Percentiles rank a stretch among this genome's conserved stretches.
Evolutionary conservation across 2,329 filamentous ascomycete species (phyloP).

Genomic region (Geosmithia morbida): DNA sequence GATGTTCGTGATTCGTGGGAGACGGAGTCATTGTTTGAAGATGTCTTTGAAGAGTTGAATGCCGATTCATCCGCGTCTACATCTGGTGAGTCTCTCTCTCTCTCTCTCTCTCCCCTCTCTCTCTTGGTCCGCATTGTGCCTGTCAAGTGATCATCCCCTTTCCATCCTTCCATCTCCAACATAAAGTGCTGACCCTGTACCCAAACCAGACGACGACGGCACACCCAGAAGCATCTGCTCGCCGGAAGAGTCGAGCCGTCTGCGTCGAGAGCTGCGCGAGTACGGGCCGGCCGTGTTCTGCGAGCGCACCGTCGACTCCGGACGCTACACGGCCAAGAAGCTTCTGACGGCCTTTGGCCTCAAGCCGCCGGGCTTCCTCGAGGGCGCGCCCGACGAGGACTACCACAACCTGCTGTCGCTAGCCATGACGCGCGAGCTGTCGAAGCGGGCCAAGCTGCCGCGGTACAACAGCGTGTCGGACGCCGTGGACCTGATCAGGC

Average conservation of each 20-base stretch:
- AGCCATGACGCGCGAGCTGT: slow-evolving; percentile 66
- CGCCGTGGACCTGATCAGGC: slow-evolving; percentile 61
- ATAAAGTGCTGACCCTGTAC: not conserved
- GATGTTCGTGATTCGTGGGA: slow-evolving; percentile 45
- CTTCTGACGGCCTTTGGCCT: slow-evolving; percentile 79
- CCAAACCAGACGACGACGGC: not conserved
- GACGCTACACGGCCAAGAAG: slow-evolving; percentile 63
- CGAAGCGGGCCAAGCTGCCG: slow-evolving; percentile 64
- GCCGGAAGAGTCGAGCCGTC: slow-evolving; percentile 51
- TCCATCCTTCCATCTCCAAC: too few relatives aligned
- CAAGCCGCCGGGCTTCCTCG: slow-evolving; percentile 56
- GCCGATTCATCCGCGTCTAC: slow-evolving; percentile 20
- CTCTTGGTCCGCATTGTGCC: not conserved
- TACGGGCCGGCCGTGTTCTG: slow-evolving; percentile 71
- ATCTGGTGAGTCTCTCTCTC: slow-evolving; percentile 21
- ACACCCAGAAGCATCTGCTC: slow-evolving; percentile 28
- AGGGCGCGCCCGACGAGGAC: slow-evolving; percentile 50
- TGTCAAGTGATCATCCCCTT: not conserved
- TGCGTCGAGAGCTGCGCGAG: slow-evolving; percentile 56
- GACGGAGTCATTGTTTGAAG: slow-evolving; percentile 48
- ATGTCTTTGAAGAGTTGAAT: slow-evolving; percentile 42
- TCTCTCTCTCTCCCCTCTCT: slow-evolving; percentile 3
- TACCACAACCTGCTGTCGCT: slow-evolving; percentile 64
- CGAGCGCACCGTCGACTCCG: slow-evolving; percentile 52
- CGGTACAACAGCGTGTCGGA: slow-evolving; percentile 80